A percentile compares a stretch with the other conserved stretches of the same genome.
Conservation (phyloP, 2,329 filamentous ascomycete genomes). For the Chalaropsis ovoidea region DNA sequence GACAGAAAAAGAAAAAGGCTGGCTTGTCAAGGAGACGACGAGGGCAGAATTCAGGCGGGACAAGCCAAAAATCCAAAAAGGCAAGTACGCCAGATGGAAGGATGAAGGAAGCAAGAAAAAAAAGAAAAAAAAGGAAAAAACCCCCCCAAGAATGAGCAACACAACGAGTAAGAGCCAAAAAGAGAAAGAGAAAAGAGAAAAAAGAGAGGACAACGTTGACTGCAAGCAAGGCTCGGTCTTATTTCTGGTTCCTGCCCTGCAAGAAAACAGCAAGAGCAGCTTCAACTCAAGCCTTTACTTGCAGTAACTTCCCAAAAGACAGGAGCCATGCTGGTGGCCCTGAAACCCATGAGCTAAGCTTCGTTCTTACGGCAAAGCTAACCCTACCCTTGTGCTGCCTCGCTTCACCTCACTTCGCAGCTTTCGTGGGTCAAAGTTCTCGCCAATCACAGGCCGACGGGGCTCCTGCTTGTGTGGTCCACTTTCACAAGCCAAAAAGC, state of each 20-base stretch:
- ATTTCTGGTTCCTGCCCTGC: too few relatives aligned
- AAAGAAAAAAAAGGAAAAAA: too few relatives aligned
- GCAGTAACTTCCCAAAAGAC: too few relatives aligned
- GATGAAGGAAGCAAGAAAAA: constrained; percentile 3
- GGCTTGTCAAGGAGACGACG: not conserved
- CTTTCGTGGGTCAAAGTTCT: not conserved
- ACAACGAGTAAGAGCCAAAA: not conserved
- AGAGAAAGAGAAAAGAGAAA: not conserved
- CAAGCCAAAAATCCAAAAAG: not conserved
- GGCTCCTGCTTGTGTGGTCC: not conserved
- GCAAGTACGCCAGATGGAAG: not conserved
- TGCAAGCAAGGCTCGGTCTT: too few relatives aligned
- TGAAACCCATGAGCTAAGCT: too few relatives aligned
- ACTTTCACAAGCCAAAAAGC: constrained; percentile 14
- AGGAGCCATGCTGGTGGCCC: too few relatives aligned
- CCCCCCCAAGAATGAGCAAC: not conserved
- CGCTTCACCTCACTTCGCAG: too few relatives aligned
- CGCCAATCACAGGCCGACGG: not conserved
- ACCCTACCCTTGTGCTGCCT: too few relatives aligned
- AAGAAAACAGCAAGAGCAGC: too few relatives aligned
- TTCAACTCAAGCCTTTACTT: too few relatives aligned
- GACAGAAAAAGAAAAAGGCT: constrained; percentile 9
- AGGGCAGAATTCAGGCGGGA: not conserved
- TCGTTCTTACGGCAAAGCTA: too few relatives aligned
- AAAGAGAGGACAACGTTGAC: not conserved